Percentiles rank a stretch among this genome's conserved stretches.
These are phyloP conservation scores for Gymnopilus dilepis DNA, from an alignment of 768 basidiomycete species.

Conservation along the genomic window DNA sequence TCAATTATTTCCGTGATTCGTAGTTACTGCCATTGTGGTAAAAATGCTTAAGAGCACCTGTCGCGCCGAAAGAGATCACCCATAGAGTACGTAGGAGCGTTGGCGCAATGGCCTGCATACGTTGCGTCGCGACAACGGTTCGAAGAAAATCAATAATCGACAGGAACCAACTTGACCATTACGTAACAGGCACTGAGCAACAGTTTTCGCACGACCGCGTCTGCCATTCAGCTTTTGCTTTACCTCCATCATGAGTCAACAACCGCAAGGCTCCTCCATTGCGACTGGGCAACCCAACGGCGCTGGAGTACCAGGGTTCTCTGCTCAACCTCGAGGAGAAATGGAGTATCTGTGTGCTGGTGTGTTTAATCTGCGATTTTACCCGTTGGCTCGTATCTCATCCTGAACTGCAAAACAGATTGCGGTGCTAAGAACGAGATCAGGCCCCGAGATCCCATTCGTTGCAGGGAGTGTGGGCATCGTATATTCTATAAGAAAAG, in stretches of 20 bases:
- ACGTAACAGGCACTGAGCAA: conserved; percentile 1
- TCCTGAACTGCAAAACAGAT: conserved; percentile 44
- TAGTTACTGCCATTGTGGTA: conserved; percentile 10
- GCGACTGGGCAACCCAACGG: conserved; percentile 23
- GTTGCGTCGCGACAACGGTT: conserved; percentile 17
- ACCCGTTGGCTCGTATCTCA: neutral
- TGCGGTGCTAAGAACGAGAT: conserved; percentile 94
- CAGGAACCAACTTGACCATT: conserved; percentile 4
- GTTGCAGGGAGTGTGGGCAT: conserved; percentile 96
- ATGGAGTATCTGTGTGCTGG: conserved; percentile 92
- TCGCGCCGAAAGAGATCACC: conserved; percentile 9
- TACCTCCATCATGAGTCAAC: conserved; percentile 25
- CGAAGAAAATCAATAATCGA: conserved; percentile 1
- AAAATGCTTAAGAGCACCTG: conserved; percentile 17
- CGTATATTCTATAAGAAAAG: conserved; percentile 99
- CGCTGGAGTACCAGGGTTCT: conserved; percentile 31
- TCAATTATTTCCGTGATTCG: conserved; percentile 5
- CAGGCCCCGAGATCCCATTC: conserved; percentile 88
- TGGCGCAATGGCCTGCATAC: conserved; percentile 8
- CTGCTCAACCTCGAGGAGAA: conserved; percentile 53
- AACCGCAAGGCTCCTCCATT: conserved; percentile 18
- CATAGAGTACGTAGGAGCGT: conserved; percentile 7
- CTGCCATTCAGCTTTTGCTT: conserved; percentile 1
- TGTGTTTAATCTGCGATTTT: conserved; percentile 37
- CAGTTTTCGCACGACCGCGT: neutral